Conservation (phyloP, 106 monocot genomes). For the Dendrobium nobile region DNA sequence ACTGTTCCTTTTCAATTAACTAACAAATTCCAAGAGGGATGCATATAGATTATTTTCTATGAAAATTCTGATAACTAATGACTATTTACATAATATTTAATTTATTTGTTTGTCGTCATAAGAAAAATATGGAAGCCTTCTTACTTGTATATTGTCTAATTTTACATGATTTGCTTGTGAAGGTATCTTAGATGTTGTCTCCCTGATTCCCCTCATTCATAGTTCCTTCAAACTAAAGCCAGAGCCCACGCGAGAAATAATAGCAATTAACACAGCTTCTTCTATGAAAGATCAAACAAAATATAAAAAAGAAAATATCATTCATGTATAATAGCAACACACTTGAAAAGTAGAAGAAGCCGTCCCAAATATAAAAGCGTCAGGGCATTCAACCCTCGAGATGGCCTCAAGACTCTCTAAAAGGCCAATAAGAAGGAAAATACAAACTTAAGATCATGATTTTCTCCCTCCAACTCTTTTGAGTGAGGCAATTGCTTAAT, state of each 20-base stretch:
- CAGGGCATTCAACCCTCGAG: conserved; percentile 39
- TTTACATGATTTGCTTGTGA: conserved; percentile 43
- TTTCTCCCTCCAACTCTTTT: background rate
- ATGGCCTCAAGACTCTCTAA: conserved; percentile 17
- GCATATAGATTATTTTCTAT: too few relatives aligned
- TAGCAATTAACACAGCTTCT: background rate
- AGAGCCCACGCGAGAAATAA: background rate
- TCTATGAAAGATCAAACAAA: background rate
- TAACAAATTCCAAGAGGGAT: too few relatives aligned
- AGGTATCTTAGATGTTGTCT: conserved; percentile 59
- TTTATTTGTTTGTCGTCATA: too few relatives aligned
- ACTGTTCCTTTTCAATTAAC: too few relatives aligned
- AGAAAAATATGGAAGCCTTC: background rate
- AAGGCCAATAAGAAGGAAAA: background rate
- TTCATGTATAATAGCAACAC: background rate
- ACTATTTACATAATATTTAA: too few relatives aligned
- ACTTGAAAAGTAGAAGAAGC: conserved; percentile 81
- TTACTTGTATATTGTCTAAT: background rate
- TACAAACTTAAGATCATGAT: background rate
- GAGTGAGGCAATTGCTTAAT: background rate
- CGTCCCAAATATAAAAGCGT: conserved; percentile 54
- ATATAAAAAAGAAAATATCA: background rate
- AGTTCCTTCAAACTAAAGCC: conserved; percentile 63
- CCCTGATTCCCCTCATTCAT: conserved; percentile 57
- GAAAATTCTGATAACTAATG: too few relatives aligned